Conservation (phyloP, 257 asterid genomes). For the Eustoma russellianum region DNA sequence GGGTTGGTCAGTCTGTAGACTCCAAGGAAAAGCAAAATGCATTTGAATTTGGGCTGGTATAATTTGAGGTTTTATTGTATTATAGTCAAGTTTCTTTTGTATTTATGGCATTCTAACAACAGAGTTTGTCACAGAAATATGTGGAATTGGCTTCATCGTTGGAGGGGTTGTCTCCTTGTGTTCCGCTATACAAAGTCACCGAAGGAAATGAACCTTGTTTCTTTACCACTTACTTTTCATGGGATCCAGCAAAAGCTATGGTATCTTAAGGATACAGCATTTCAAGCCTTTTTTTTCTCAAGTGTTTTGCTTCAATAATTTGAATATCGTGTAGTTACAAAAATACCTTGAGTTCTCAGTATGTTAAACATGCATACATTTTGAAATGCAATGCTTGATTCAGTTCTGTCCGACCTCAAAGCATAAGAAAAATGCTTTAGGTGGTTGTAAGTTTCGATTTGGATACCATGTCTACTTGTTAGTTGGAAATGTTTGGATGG, state of each 20-base stretch:
- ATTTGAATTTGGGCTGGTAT: conserved; percentile 81
- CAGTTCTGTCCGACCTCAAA: too few species aligned
- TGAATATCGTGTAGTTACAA: too few species aligned
- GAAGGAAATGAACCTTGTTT: conserved; percentile 96
- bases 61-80: background rate
- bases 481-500: too few species aligned
- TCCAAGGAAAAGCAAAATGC: conserved; percentile 74
- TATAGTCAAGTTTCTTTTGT: background rate
- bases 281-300: too few species aligned
- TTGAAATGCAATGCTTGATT: too few species aligned
- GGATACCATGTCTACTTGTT: too few species aligned
- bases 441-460: too few species aligned
- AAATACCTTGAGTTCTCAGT: too few species aligned
- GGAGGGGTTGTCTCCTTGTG: conserved; percentile 70
- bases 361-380: too few species aligned
- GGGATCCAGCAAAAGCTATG: conserved; percentile 91
- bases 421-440: too few species aligned
- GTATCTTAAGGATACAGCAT: conserved; percentile 25
- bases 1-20: conserved; percentile 90
- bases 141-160: conserved; percentile 72
- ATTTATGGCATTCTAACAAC: conserved; percentile 11
- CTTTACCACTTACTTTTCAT: conserved; percentile 77
- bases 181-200: conserved; percentile 65
- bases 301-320: too few species aligned
- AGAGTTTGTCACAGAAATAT: conserved; percentile 52